These are phyloP conservation scores for Cordyceps pruinosa DNA, from an alignment of 2,329 filamentous ascomycete species.

Conservation along the genomic window DNA sequence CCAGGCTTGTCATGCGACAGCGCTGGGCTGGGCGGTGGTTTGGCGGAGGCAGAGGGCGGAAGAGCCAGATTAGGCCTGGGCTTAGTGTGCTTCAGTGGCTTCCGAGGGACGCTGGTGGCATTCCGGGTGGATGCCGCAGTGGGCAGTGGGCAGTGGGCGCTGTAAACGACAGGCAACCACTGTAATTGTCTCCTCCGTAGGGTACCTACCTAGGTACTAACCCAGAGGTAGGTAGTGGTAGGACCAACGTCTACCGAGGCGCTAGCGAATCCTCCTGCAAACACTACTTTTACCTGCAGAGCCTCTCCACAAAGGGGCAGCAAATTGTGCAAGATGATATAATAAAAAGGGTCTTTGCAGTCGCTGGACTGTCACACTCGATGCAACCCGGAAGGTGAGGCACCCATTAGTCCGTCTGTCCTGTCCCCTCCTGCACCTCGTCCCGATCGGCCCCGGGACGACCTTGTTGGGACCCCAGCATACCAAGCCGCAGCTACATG, in stretches of 20 bases:
- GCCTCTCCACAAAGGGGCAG: not conserved
- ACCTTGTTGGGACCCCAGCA: not conserved
- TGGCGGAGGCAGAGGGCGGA: too few relatives aligned
- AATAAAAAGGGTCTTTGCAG: not conserved
- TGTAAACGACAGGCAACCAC: not conserved
- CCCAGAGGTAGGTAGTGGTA: too few relatives aligned
- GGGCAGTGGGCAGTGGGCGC: not conserved
- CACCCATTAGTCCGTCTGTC: too few relatives aligned
- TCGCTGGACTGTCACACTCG: not conserved
- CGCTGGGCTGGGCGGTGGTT: not conserved
- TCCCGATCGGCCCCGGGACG: not conserved
- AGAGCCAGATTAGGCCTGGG: slow-evolving; percentile 2
- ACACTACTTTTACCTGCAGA: not conserved
- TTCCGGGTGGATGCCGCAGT: not conserved
- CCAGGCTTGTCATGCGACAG: slow-evolving; percentile 11
- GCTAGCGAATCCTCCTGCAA: not conserved
- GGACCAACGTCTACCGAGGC: too few relatives aligned
- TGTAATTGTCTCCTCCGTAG: not conserved
- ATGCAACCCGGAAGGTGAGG: not conserved
- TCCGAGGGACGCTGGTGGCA: not conserved
- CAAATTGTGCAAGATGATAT: too few relatives aligned
- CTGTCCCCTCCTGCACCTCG: too few relatives aligned
- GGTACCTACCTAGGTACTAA: not conserved
- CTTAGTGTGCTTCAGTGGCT: not conserved
- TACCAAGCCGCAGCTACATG: not conserved